These are phyloP conservation scores for Plectranthus barbatus DNA, from an alignment of 257 asterid genomes.

Conservation along the genomic window DNA sequence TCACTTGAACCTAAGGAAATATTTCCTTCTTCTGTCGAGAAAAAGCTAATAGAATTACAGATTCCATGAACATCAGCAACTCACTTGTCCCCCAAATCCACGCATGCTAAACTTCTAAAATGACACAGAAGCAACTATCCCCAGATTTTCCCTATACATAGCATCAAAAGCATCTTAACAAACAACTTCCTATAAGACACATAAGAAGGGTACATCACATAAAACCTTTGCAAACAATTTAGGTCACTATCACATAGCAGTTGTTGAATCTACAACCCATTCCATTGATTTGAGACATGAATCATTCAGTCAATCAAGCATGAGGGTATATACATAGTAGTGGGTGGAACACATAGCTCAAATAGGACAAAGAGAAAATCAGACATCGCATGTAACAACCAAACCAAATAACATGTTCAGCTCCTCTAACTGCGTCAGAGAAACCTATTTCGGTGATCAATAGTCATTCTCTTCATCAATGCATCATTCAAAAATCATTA, in stretches of 20 bases:
- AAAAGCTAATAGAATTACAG: not conserved
- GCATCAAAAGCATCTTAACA: not conserved
- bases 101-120: not conserved
- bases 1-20: not conserved
- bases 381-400: no score
- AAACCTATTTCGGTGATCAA: no score
- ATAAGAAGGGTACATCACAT: not conserved
- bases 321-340: not conserved
- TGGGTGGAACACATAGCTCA: not conserved
- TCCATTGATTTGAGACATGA: not conserved
- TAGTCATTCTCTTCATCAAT: not conserved
- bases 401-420: no score
- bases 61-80: not conserved
- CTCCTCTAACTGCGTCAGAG: no score
- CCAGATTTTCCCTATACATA: not conserved
- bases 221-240: slow-evolving; percentile 6
- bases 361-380: no score
- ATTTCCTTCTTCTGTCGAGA: not conserved
- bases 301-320: not conserved
- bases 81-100: slow-evolving; percentile 1
- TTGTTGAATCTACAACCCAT: not conserved
- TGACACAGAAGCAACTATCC: not conserved
- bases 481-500: not conserved
- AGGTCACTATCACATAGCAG: not conserved
- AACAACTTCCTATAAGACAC: not conserved